Percentiles rank a stretch among this genome's conserved stretches.
Conservation (phyloP, 177 flowering plant genomes). For the Vitis hybrid region DNA sequence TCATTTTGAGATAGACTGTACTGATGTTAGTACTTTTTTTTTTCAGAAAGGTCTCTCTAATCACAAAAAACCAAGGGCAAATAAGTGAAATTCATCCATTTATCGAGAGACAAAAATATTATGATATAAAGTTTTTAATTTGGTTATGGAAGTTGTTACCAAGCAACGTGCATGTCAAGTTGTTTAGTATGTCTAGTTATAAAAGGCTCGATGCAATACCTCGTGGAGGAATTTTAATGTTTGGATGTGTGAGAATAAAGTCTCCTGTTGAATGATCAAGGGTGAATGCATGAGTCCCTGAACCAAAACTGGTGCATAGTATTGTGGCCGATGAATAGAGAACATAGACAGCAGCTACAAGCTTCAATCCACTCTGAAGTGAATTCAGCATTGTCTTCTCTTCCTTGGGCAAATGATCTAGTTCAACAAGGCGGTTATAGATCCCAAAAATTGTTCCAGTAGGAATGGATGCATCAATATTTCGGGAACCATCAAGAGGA, state of each 20-base stretch:
- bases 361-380: conserved; percentile 81
- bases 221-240: conserved; percentile 78
- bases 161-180: not conserved
- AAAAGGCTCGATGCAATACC: conserved; percentile 37
- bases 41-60: too few species aligned
- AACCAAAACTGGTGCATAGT: conserved; percentile 83
- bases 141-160: not conserved
- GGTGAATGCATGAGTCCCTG: conserved; percentile 90
- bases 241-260: conserved; percentile 85
- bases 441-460: conserved; percentile 97
- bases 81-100: too few species aligned
- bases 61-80: too few species aligned
- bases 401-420: conserved; percentile 70
- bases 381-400: conserved; percentile 86
- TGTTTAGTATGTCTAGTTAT: not conserved
- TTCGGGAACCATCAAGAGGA: conserved; percentile 94
- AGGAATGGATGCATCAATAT: conserved; percentile 96
- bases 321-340: conserved; percentile 97
- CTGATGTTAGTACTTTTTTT: too few species aligned
- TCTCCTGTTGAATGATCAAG: conserved; percentile 90
- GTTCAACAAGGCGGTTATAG: conserved; percentile 73
- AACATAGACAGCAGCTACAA: conserved; percentile 86
- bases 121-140: too few species aligned
- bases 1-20: too few species aligned
- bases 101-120: too few species aligned